Base-by-base conservation (phyloP, 2,329 filamentous ascomycete genomes). In the Didymella keratinophila region DNA sequence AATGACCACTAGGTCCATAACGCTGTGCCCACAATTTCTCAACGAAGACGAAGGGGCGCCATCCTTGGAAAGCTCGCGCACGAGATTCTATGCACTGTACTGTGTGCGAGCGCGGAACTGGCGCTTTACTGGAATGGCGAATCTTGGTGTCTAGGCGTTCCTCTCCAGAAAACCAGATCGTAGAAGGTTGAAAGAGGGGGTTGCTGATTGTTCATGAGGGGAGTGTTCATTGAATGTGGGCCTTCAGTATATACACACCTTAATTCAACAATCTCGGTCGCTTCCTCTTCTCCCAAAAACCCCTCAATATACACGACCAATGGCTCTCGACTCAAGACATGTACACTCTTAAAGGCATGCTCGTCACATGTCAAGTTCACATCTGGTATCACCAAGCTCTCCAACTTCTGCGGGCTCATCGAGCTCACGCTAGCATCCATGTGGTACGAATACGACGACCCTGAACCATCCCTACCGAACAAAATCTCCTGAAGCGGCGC, bases 1-100 rank as follows among this genome's bases (percentile, higher is more conserved):
- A 88, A 70, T 87, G 84, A 1, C 86, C 86, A 2, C 79, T 80
- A 6, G 75, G 69, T n/a, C 82, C 83, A 66, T 88, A 88, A 49
- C 83, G 79, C 67, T 88, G 86, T 1, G 83, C 83, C 82, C 85
- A 86, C 62, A 88, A 79, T 48, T 83, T 81, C 71, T 88, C 86
- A 68, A 88, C 82, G 56, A 84, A 86, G 1, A 86, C 79, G 50
- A 85, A 76, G 1, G 79, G 78, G 1, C 81, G 81, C 85, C 85
- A 87, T 65, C 86, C 86, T 71, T 88, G 86, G 69, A 88, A 85
- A 7, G 77, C 72, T 7, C 84, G 80, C 10, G 85, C 85, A 51
- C 86, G 83, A 30, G 81, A 75, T 68, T 87, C 86, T 58, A 88
- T 81, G 67, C 86, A 88, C 58, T 84, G 81, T 8, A 87, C 83